Evolutionary conservation across 1,139 yeast species (phyloP), one percentile per base, ranked within the genome.

Genomic region (Petasospora fabianii): DNA sequence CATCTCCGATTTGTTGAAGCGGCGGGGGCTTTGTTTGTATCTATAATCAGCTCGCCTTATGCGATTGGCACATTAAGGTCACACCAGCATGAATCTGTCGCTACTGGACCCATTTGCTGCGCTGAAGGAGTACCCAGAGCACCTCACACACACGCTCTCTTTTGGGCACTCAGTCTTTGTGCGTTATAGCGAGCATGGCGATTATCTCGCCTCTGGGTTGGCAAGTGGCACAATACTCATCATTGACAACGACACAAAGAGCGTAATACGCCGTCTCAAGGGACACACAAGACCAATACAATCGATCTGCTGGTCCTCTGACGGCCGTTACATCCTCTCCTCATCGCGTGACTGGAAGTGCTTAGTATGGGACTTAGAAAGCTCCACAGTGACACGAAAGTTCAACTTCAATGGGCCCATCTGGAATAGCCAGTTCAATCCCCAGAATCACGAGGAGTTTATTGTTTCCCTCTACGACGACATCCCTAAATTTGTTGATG

Each of bases 71-170:
- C 10, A 17, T 27, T 11, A 15, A 27, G 20, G 18, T 14, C 16
- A 12, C 14, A 34, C 30, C 18, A 6, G n/a, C 31, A 84, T 85
- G 95, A 90, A 90, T 61, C 70, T 87, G 36, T 73, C 95, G n/a
- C 69, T 90, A 17, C 78, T 86, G 50, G 97, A 90, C 61, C 97
- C 97, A 3, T 87, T 88, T 60, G 80, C 95, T 6, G 88, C 90
- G 27, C 83, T 95, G 12, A 90, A 87, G 56, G 98, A 90, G 58
- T 90, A 78, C 54, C 98, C 98, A 0, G 96, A 90, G 50, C 73
- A 84, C 2, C 71, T 87, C 19, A 74, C 84, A 3, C 77, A 77
- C 45, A 78, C 90, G 0, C 65, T 87, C 35, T 58, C 76, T 46
- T 69, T 73, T 60, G 87, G 94, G 0, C 90, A 83, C 51, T 76